Conservation (phyloP, 306 rosid species). For the Cucurbita pepo region DNA sequence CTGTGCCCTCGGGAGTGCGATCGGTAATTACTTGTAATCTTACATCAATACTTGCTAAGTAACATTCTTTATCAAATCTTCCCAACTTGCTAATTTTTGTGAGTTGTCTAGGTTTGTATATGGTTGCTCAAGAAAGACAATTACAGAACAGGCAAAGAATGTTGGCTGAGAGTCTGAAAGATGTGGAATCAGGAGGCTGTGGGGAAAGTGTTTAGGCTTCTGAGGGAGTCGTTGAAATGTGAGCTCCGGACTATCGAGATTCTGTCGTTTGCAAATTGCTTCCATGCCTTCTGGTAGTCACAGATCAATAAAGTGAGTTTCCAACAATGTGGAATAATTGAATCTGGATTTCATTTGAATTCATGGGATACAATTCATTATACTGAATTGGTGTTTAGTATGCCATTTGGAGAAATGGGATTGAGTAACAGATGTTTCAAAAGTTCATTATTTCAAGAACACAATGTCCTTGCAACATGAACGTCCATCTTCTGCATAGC, state of each 20-base stretch:
- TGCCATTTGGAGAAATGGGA: not conserved
- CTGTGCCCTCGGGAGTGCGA: not conserved
- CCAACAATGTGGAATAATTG: not conserved
- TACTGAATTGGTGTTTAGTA: not conserved
- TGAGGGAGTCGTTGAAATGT: not conserved
- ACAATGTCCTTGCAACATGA: not conserved
- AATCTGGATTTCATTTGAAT: not conserved
- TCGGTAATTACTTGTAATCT: not conserved
- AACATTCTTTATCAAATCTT: no score
- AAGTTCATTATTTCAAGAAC: not conserved
- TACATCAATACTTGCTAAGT: not conserved
- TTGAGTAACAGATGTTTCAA: no score
- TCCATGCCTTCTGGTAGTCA: not conserved
- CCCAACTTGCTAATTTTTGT: not conserved
- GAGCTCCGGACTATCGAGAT: no score
- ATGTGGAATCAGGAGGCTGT: not conserved
- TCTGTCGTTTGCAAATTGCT: not conserved
- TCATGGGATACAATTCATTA: not conserved
- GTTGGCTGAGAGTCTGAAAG: not conserved
- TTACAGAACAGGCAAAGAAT: not conserved
- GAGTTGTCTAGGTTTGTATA: not conserved
- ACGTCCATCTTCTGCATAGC: not conserved
- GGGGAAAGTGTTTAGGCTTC: not conserved
- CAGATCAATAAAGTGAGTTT: not conserved
- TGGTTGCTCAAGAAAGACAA: not conserved